Evolutionary conservation across 1,284 basidiomycete species (phyloP).

Genomic region (Mycena citricolor): DNA sequence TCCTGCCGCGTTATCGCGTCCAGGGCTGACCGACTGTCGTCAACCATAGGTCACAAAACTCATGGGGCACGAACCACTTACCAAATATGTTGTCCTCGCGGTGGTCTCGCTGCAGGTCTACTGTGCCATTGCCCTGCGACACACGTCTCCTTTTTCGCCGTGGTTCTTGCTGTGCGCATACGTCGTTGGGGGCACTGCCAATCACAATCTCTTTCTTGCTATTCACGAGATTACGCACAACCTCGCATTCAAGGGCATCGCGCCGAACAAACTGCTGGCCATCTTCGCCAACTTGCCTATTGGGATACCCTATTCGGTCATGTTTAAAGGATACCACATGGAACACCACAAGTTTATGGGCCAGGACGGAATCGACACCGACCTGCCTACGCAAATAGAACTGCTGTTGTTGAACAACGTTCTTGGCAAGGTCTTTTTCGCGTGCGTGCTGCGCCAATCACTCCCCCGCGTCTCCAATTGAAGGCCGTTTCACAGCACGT

Average conservation of each 20-base stretch:
- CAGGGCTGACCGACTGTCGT: slow-evolving; percentile 8
- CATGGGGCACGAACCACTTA: slow-evolving; percentile 92
- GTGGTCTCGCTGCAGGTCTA: slow-evolving; percentile 81
- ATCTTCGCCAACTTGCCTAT: slow-evolving; percentile 93
- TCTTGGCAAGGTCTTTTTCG: slow-evolving; percentile 96
- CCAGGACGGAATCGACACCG: slow-evolving; percentile 96
- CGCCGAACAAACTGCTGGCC: slow-evolving; percentile 84
- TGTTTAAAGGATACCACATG: slow-evolving; percentile 96
- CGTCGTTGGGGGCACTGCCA: slow-evolving; percentile 88
- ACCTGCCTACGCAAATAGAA: slow-evolving; percentile 87
- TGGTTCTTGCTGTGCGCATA: slow-evolving; percentile 82
- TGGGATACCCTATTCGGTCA: slow-evolving; percentile 91
- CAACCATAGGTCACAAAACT: slow-evolving; percentile 76
- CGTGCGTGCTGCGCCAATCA: slow-evolving; percentile 50
- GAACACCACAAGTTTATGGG: slow-evolving; percentile 94
- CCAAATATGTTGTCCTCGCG: slow-evolving; percentile 81
- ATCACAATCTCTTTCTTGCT: slow-evolving; percentile 96
- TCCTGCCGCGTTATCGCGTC: neutral
- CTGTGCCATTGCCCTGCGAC: slow-evolving; percentile 64
- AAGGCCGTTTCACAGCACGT: slow-evolving; percentile 69
- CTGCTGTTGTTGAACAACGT: slow-evolving; percentile 90
- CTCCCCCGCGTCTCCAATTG: neutral
- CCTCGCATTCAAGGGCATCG: slow-evolving; percentile 85
- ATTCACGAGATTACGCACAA: slow-evolving; percentile 99
- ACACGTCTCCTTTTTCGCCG: slow-evolving; percentile 67